These are phyloP conservation scores for Bipolaris victoriae DNA, from an alignment of 2,329 filamentous ascomycete species.

Conservation along the genomic window DNA sequence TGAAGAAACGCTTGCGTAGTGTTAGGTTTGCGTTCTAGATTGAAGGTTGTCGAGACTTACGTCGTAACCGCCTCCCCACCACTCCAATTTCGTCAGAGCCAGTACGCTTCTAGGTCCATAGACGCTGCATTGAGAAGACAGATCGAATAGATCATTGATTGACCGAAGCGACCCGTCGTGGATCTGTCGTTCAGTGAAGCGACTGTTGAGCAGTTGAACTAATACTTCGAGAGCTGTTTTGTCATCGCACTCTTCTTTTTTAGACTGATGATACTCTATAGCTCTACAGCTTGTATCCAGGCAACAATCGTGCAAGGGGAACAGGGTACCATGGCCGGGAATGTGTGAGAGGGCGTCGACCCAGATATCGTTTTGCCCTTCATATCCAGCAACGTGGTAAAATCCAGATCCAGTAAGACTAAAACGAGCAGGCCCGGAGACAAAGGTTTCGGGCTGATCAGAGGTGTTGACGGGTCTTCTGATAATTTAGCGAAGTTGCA, in stretches of 20 bases:
- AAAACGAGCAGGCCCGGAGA: slow-evolving; percentile 28
- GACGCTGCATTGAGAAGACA: slow-evolving; percentile 12
- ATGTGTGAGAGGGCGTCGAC: slow-evolving; percentile 25
- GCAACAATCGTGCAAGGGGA: slow-evolving; percentile 36
- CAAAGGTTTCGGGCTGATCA: slow-evolving; percentile 17
- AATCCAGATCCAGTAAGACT: slow-evolving; percentile 18
- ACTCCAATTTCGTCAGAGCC: slow-evolving; percentile 26
- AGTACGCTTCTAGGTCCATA: slow-evolving; percentile 31
- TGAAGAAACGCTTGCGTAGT: slow-evolving; percentile 30
- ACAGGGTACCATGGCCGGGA: slow-evolving; percentile 20
- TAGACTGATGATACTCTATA: slow-evolving; percentile 15
- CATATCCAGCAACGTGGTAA: slow-evolving; percentile 23
- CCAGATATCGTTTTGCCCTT: slow-evolving; percentile 16
- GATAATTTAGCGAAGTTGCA: background rate
- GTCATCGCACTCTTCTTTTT: background rate
- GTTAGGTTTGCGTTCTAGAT: background rate
- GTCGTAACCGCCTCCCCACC: slow-evolving; percentile 35
- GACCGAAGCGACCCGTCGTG: background rate
- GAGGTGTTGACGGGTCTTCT: slow-evolving; percentile 18
- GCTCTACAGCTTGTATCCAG: slow-evolving; percentile 28
- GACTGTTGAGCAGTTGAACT: slow-evolving; percentile 20
- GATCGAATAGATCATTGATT: slow-evolving; percentile 28
- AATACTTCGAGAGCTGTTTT: slow-evolving; percentile 16
- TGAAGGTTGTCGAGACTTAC: slow-evolving; percentile 10
- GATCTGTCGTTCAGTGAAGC: slow-evolving; percentile 8